These are phyloP conservation scores for Fusarium oligoseptatum DNA, from an alignment of 2,329 filamentous ascomycete genomes.

Conservation along the genomic window DNA sequence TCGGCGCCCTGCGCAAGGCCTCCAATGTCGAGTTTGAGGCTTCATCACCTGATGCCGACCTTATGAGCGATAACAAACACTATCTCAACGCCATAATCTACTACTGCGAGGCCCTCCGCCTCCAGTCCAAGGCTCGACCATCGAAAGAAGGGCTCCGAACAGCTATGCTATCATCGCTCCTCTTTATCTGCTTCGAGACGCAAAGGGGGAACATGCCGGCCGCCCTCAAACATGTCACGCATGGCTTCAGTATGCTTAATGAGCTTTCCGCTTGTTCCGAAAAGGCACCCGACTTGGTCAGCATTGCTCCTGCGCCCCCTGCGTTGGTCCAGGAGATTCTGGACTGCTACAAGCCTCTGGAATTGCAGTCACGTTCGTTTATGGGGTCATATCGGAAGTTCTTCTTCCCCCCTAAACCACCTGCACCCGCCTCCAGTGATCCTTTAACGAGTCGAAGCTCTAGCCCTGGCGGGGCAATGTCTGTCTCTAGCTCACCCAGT, in stretches of 20 bases:
- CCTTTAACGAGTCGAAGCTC: constrained; percentile 13
- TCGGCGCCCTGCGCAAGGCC: constrained; percentile 56
- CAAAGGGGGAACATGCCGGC: constrained; percentile 56
- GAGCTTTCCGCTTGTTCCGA: constrained; percentile 54
- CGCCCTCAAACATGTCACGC: constrained; percentile 56
- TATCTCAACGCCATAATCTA: constrained; percentile 57
- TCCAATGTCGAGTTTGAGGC: constrained; percentile 41
- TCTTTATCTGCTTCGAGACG: constrained; percentile 59
- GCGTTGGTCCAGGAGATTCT: constrained; percentile 55
- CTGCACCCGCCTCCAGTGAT: constrained; percentile 6
- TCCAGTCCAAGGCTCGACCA: constrained; percentile 54
- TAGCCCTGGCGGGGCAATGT: constrained; percentile 18
- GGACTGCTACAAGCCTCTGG: constrained; percentile 56
- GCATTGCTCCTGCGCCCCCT: constrained; percentile 55
- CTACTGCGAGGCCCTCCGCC: constrained; percentile 57
- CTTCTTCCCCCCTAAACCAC: constrained; percentile 48
- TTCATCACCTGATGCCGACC: constrained; percentile 30
- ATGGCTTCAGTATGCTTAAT: constrained; percentile 58
- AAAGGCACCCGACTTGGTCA: constrained; percentile 53
- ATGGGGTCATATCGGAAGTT: constrained; percentile 55
- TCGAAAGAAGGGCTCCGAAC: constrained; percentile 54
- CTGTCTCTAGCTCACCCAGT: constrained; percentile 40
- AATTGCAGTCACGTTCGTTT: constrained; percentile 56
- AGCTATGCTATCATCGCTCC: constrained; percentile 54
- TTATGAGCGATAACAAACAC: constrained; percentile 51